Evolutionary conservation across 179 eudicot genomes (phyloP), one percentile per base, ranked within the genome.

Genomic region (Beta corolliflora): DNA sequence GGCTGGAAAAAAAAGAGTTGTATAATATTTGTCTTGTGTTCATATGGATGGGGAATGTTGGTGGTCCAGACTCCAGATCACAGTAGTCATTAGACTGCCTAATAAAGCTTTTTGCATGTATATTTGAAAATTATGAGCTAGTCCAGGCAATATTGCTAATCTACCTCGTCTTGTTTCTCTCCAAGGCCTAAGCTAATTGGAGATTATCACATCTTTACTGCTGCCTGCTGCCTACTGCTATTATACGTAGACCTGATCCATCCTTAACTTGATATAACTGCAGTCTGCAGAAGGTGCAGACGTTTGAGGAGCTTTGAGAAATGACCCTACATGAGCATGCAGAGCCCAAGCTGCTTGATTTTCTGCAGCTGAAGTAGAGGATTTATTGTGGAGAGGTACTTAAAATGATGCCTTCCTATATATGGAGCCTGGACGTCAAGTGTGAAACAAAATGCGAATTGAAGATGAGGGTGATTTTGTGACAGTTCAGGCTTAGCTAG

Each of bases 391-490:
- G 97, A 93, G 81, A 48, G 53, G 98, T 92, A 16, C 89, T 92
- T 9, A 92, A 91, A 75, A 90, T 91, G 89, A 89, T 93, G 91
- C 98, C 98, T 66, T 86, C 85, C 66, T 72, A 25, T 90, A 29
- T 84, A 90, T 64, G 75, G 29, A 25, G 29, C n/a, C n/a, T 93
- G 73, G 94, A 93, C 67, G 89, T 89, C 55, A 91, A 91, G 72
- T 93, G 98, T 67, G 94, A 90, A 83, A 93, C 98, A 3, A 94
- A 92, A 83, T 97, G 97, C 44, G 98, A 93, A 83, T 71, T 19
- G 95, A 90, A 69, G 96, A 93, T n/a, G 98, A 93, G 80, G 92
- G 98, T 14, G 98, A 93, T 79, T 75, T 88, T 46, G 97, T 93
- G 71, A 91, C 94, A 4, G 58, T 93, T 44, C 96, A 91, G 23